Percentiles rank a stretch among this genome's conserved stretches.
phyloP scores from a whole-genome alignment of 768 basidiomycete genomes.

The Pleurotus citrinopileatus region DNA sequence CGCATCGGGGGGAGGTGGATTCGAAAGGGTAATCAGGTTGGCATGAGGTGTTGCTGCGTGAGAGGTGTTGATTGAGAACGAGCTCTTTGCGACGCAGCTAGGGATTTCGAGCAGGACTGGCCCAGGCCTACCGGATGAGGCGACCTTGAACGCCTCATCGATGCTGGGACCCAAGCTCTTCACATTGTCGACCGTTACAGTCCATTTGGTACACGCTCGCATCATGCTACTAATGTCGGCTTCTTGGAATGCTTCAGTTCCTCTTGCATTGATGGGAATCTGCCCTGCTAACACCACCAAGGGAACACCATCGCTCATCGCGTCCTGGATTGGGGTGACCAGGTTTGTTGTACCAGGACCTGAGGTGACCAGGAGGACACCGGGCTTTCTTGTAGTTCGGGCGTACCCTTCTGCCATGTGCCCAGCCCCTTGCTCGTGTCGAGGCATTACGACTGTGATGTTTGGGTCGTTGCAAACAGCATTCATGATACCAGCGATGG shows the following conservation, averaged over 20 bases:
- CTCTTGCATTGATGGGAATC: slow-evolving; percentile 94
- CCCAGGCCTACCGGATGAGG: slow-evolving; percentile 93
- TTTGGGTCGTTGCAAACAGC: slow-evolving; percentile 95
- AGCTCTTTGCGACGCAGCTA: slow-evolving; percentile 93
- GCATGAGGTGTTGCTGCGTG: slow-evolving; percentile 72
- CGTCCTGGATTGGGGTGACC: slow-evolving; percentile 97
- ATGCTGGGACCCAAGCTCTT: slow-evolving; percentile 90
- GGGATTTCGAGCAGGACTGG: slow-evolving; percentile 98
- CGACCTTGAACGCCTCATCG: slow-evolving; percentile 99
- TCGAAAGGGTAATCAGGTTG: too few relatives aligned
- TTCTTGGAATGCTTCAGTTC: slow-evolving; percentile 98
- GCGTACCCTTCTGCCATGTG: slow-evolving; percentile 99
- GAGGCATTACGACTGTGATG: slow-evolving; percentile 92
- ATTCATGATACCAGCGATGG: slow-evolving; percentile 98
- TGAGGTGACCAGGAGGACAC: slow-evolving; percentile 96
- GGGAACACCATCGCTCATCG: slow-evolving; percentile 90
- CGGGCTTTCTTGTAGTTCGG: slow-evolving; percentile 94
- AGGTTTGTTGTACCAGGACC: slow-evolving; percentile 98
- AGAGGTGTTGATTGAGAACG: slow-evolving; percentile 70
- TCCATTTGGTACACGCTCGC: slow-evolving; percentile 97
- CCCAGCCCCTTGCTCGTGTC: slow-evolving; percentile 97
- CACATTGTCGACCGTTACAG: slow-evolving; percentile 99
- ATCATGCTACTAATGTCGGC: slow-evolving; percentile 97
- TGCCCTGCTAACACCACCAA: slow-evolving; percentile 95
- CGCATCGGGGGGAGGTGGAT: slow-evolving; percentile 57